These are phyloP conservation scores for Candida berthetii DNA, from an alignment of 805 yeast species.

Conservation along the genomic window DNA sequence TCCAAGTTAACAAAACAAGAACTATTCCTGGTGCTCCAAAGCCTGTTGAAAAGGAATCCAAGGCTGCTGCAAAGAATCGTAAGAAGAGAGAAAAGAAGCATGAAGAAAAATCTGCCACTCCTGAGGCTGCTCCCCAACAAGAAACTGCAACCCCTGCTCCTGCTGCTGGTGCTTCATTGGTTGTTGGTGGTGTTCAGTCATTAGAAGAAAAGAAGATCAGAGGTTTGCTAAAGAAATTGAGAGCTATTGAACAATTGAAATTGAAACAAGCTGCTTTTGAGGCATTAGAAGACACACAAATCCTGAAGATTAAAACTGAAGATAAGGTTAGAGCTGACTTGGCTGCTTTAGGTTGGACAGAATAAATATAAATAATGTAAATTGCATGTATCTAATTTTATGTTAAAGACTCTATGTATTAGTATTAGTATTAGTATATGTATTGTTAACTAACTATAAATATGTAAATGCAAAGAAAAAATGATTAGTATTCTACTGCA, in stretches of 20 bases:
- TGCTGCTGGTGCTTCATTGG: slow-evolving; percentile 27
- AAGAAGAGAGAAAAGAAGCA: slow-evolving; percentile 68
- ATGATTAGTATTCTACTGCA: slow-evolving; percentile 1
- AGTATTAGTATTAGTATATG: too few species aligned
- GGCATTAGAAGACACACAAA: slow-evolving; percentile 86
- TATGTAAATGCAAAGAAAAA: too few species aligned
- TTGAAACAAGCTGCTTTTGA: slow-evolving; percentile 81
- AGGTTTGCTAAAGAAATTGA: slow-evolving; percentile 81
- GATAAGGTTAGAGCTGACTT: slow-evolving; percentile 72
- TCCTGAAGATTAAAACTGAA: slow-evolving; percentile 85
- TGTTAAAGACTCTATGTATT: too few species aligned
- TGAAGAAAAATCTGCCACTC: slow-evolving; percentile 14
- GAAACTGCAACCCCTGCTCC: slow-evolving; percentile 6
- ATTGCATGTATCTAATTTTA: not conserved
- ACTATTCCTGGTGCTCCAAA: slow-evolving; percentile 56
- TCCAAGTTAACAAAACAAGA: slow-evolving; percentile 29
- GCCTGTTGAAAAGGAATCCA: slow-evolving; percentile 41
- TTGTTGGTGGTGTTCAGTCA: slow-evolving; percentile 57
- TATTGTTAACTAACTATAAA: too few species aligned
- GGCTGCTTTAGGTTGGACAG: slow-evolving; percentile 67
- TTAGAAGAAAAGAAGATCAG: slow-evolving; percentile 92
- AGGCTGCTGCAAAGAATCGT: slow-evolving; percentile 65
- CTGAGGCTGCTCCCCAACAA: slow-evolving; percentile 4
- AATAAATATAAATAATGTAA: not conserved
- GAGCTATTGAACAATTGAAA: slow-evolving; percentile 92